phyloP scores from a whole-genome alignment of 2,329 filamentous ascomycete genomes.

The Beauveria rudraprayagi region DNA sequence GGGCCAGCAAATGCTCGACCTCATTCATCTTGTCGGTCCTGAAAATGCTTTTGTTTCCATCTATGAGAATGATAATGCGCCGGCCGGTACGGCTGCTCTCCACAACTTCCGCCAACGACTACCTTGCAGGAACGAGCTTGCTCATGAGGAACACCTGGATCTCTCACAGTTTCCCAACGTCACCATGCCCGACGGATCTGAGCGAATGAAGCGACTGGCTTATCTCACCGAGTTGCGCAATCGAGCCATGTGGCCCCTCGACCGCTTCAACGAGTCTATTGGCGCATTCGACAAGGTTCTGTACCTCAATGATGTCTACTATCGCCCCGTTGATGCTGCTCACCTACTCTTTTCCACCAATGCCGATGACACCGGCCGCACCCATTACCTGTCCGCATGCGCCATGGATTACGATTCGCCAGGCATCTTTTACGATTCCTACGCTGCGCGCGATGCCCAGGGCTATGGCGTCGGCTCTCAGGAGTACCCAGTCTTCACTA shows the following conservation, averaged over 20 bases:
- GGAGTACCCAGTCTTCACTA: conserved; percentile 60
- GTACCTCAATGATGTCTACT: conserved; percentile 60
- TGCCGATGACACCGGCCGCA: conserved; percentile 38
- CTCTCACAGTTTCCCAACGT: conserved; percentile 49
- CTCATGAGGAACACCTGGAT: conserved; percentile 52
- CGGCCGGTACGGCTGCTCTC: conserved; percentile 46
- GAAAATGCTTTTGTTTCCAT: conserved; percentile 65
- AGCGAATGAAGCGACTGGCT: conserved; percentile 62
- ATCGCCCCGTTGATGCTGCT: conserved; percentile 42
- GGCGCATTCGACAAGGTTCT: conserved; percentile 47
- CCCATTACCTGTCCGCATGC: conserved; percentile 60
- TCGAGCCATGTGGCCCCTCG: conserved; percentile 56
- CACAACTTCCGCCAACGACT: conserved; percentile 40
- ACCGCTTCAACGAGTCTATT: conserved; percentile 32
- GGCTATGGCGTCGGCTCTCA: conserved; percentile 56
- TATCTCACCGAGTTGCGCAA: conserved; percentile 69
- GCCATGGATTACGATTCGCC: conserved; percentile 57
- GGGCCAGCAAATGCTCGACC: conserved; percentile 50
- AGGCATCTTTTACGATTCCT: conserved; percentile 65
- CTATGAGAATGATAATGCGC: conserved; percentile 63
- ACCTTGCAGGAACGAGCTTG: conserved; percentile 40
- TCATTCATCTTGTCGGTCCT: conserved; percentile 58
- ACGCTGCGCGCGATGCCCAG: conserved; percentile 59
- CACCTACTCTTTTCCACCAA: conserved; percentile 57
- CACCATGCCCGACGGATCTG: conserved; percentile 52